Percentiles rank a stretch among this genome's conserved stretches.
phyloP scores from a whole-genome alignment of 2,329 filamentous ascomycete genomes.

The Sporothrix curviconia region DNA sequence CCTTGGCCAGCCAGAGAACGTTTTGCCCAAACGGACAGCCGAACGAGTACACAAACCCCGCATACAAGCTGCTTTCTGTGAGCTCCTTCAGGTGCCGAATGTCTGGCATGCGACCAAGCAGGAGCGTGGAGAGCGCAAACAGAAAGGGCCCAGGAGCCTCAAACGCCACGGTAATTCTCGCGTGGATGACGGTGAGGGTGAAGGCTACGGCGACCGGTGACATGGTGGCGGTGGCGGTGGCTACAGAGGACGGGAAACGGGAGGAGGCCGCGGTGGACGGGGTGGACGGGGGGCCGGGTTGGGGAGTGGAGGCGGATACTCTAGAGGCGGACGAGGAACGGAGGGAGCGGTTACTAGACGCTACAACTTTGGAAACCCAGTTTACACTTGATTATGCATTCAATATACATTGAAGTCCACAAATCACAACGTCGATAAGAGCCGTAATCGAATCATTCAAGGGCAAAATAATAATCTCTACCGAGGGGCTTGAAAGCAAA shows the following conservation, averaged over 20 bases:
- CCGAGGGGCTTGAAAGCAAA: too few relatives aligned
- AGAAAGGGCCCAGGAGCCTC: slow-evolving; percentile 47
- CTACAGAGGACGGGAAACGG: slow-evolving; percentile 28
- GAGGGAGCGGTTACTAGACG: slow-evolving; percentile 13
- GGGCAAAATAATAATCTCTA: too few relatives aligned
- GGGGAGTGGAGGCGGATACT: slow-evolving; percentile 22
- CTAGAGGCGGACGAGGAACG: slow-evolving; percentile 26
- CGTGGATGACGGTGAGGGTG: slow-evolving; percentile 25
- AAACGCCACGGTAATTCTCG: slow-evolving; percentile 25
- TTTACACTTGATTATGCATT: too few relatives aligned
- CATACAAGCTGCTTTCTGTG: slow-evolving; percentile 81
- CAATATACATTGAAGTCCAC: too few relatives aligned
- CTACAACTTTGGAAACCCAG: too few relatives aligned
- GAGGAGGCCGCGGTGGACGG: slow-evolving; percentile 27
- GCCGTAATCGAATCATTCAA: too few relatives aligned
- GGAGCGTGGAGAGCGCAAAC: slow-evolving; percentile 56
- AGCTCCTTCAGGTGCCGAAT: slow-evolving; percentile 69
- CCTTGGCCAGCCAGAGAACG: slow-evolving; percentile 41
- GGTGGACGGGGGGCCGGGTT: too few relatives aligned
- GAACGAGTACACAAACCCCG: slow-evolving; percentile 76
- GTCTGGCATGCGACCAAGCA: slow-evolving; percentile 66
- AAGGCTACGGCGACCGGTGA: slow-evolving; percentile 28
- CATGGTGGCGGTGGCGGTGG: slow-evolving; percentile 33
- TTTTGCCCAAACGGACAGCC: slow-evolving; percentile 54
- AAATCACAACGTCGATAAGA: too few relatives aligned